Conservation (phyloP, 106 monocot genomes). For the Dendrobium officinale region DNA sequence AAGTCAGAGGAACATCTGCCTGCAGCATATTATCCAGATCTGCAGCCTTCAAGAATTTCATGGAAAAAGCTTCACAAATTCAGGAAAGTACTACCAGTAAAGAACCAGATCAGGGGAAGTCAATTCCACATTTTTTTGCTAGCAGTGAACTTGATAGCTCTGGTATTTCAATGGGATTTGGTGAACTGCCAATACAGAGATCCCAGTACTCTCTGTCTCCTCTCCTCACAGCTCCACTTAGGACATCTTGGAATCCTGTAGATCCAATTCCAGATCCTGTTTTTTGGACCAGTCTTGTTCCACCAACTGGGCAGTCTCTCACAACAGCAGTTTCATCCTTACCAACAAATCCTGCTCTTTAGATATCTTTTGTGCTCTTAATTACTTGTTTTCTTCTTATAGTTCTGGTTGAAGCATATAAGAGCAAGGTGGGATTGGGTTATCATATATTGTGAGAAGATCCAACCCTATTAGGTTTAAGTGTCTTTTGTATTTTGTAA, state of each 20-base stretch:
- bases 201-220: conserved; percentile 30
- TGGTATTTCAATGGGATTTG: conserved; percentile 21
- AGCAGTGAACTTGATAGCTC: conserved; percentile 30
- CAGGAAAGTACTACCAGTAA: conserved; percentile 22
- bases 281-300: conserved; percentile 60
- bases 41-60: conserved; percentile 69
- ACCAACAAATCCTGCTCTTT: conserved; percentile 11
- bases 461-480: not conserved
- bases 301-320: conserved; percentile 33
- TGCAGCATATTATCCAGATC: conserved; percentile 68
- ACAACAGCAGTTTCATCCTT: conserved; percentile 18
- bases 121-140: conserved; percentile 18
- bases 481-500: not conserved
- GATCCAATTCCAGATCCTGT: conserved; percentile 60
- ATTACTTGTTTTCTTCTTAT: not conserved
- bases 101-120: conserved; percentile 34
- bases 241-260: conserved; percentile 52
- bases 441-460: not conserved
- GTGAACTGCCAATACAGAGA: conserved; percentile 37
- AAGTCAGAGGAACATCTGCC: conserved; percentile 34
- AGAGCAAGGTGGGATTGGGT: not conserved
- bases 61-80: conserved; percentile 46
- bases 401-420: not conserved
- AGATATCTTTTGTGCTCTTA: not conserved
- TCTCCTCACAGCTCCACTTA: conserved; percentile 37